phyloP scores from a whole-genome alignment of 2,329 filamentous ascomycete genomes.

The Botrytis paeoniae region DNA sequence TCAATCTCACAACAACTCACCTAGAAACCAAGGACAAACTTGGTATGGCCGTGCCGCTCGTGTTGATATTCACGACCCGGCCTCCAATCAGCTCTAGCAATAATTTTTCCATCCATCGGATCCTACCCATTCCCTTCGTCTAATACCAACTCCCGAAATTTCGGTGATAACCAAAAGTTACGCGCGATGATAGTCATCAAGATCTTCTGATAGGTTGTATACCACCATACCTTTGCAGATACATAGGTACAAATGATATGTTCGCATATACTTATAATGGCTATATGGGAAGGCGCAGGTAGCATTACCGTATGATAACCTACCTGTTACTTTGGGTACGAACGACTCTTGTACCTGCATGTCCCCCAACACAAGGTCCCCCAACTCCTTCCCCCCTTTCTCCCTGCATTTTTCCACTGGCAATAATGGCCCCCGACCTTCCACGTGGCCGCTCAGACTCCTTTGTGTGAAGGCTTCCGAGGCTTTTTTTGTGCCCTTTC shows the following conservation, averaged over 20 bases:
- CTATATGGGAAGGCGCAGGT: constrained; percentile 13
- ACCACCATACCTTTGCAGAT: not conserved
- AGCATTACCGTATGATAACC: constrained; percentile 5
- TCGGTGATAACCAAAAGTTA: not conserved
- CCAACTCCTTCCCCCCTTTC: constrained; percentile 3
- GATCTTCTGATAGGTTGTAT: constrained; percentile 1
- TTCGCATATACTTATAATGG: not conserved
- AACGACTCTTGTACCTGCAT: constrained; percentile 10
- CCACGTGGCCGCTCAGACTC: constrained; percentile 20
- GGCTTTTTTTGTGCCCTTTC: not conserved
- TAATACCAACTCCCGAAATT: constrained; percentile 8
- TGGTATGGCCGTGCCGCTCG: constrained; percentile 5
- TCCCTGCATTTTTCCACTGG: not conserved
- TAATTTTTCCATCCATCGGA: constrained; percentile 5
- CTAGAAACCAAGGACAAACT: not conserved
- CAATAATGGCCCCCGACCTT: constrained; percentile 8
- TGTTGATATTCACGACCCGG: not conserved
- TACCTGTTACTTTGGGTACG: not conserved
- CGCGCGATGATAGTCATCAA: not conserved
- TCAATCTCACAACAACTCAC: not conserved
- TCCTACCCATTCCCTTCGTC: not conserved
- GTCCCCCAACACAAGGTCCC: not conserved
- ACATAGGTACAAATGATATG: not conserved
- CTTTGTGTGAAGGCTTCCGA: not conserved
- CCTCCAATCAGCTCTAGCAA: not conserved